Percentiles rank a stretch among this genome's conserved stretches.
phyloP scores from a whole-genome alignment of 148 eudicot species.

The Limonium bicolor region DNA sequence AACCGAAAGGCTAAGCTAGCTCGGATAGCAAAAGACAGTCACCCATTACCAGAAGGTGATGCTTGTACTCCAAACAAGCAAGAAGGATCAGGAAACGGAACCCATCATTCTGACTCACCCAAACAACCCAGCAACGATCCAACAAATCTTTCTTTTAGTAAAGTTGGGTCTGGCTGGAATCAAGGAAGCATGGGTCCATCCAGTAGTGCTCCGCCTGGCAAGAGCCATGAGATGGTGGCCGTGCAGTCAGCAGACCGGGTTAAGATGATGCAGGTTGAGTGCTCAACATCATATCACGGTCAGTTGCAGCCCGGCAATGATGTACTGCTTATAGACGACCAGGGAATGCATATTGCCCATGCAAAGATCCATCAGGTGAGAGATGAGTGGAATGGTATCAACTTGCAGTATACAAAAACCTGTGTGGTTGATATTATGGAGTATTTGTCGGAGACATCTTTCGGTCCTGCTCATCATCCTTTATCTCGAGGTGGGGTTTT shows the following conservation, averaged over 20 bases:
- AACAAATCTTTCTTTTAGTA: no score
- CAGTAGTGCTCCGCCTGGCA: no score
- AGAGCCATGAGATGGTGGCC: no score
- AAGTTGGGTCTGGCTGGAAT: no score
- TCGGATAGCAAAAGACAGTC: slow-evolving; percentile 63
- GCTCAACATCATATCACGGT: slow-evolving; percentile 10
- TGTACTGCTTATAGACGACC: slow-evolving; percentile 36
- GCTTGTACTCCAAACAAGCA: slow-evolving; percentile 25
- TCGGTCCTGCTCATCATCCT: slow-evolving; percentile 38
- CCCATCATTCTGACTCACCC: slow-evolving; percentile 25
- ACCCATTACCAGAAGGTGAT: slow-evolving; percentile 32
- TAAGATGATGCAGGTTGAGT: no score
- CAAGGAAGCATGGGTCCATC: no score
- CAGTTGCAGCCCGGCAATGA: slow-evolving; percentile 42
- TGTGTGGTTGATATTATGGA: slow-evolving; percentile 70
- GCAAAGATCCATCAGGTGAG: slow-evolving; percentile 55
- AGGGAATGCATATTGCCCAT: slow-evolving; percentile 54
- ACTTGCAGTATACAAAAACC: slow-evolving; percentile 34
- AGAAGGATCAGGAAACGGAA: slow-evolving; percentile 15
- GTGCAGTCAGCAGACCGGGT: no score
- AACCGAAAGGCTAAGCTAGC: slow-evolving; percentile 86
- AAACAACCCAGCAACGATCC: slow-evolving; percentile 18
- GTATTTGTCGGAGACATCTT: slow-evolving; percentile 25
- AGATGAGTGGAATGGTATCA: slow-evolving; percentile 46
- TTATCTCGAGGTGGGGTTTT: slow-evolving; percentile 29